phyloP scores from a whole-genome alignment of 2,329 filamentous ascomycete species.

The Epichloe glyceriae region DNA sequence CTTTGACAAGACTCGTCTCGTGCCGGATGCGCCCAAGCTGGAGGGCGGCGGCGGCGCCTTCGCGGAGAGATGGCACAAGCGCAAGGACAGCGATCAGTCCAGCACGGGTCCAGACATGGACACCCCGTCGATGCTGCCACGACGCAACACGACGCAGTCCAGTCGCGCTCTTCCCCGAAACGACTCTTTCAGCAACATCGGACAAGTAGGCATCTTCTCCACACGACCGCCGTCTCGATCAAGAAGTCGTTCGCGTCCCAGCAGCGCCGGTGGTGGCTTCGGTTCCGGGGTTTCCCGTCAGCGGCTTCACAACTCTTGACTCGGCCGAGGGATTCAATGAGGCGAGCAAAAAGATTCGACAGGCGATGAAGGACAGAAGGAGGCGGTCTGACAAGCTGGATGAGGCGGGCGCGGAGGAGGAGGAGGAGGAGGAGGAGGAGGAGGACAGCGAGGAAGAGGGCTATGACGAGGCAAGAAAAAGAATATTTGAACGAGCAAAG shows the following conservation, averaged over 20 bases:
- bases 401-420: conserved; percentile 23
- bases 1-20: conserved; percentile 65
- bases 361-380: conserved; percentile 61
- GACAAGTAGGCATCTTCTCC: conserved; percentile 78
- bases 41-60: conserved; percentile 20
- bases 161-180: conserved; percentile 58
- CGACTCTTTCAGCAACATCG: conserved; percentile 87
- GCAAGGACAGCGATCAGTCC: conserved; percentile 38
- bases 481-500: conserved; percentile 15
- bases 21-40: conserved; percentile 39
- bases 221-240: conserved; percentile 75
- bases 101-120: conserved; percentile 24
- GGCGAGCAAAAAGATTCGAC: conserved; percentile 70
- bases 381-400: conserved; percentile 34
- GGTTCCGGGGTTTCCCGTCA: conserved; percentile 54
- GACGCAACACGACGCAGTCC: conserved; percentile 39
- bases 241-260: conserved; percentile 55
- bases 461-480: conserved; percentile 31
- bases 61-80: conserved; percentile 14
- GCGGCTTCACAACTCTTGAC: conserved; percentile 55
- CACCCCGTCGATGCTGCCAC: conserved; percentile 27
- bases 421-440: conserved; percentile 21
- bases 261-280: conserved; percentile 51
- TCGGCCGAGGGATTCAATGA: conserved; percentile 64
- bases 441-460: conserved; percentile 31